These are phyloP conservation scores for Fusarium albosuccineum DNA, from an alignment of 2,329 filamentous ascomycete genomes.

Conservation along the genomic window DNA sequence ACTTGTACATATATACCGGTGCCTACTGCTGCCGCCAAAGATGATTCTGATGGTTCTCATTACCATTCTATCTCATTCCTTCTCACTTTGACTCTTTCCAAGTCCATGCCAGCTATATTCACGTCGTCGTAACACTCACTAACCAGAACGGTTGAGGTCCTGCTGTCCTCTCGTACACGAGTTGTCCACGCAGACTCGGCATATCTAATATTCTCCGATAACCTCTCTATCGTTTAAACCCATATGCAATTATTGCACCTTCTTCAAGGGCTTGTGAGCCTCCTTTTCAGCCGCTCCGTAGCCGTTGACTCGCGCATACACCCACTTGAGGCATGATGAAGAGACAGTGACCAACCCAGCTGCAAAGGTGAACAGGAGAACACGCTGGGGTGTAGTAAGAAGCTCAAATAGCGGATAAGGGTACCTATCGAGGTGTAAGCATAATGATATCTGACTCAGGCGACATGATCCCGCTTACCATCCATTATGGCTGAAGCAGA, in stretches of 20 bases:
- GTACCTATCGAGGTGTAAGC: constrained; percentile 66
- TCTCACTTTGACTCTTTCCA: no score
- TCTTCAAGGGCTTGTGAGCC: constrained; percentile 49
- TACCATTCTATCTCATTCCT: no score
- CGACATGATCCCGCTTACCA: constrained; percentile 58
- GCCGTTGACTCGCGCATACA: constrained; percentile 77
- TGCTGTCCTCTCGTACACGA: constrained; percentile 8
- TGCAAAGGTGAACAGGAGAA: constrained; percentile 76
- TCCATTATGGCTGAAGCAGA: constrained; percentile 76
- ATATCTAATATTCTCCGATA: background rate
- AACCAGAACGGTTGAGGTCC: background rate
- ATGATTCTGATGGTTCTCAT: no score
- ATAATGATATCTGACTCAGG: background rate
- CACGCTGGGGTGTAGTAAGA: constrained; percentile 74
- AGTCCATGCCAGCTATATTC: no score
- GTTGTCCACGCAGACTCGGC: background rate
- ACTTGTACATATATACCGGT: no score
- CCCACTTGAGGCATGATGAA: constrained; percentile 75
- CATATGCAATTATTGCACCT: constrained; percentile 42
- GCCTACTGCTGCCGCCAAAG: no score
- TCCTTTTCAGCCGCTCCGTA: constrained; percentile 53
- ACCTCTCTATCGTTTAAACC: background rate
- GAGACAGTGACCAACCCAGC: constrained; percentile 79
- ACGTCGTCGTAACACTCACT: no score
- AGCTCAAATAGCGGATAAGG: constrained; percentile 87